Conservation (phyloP, 257 asterid genomes). For the Vinca minor region DNA sequence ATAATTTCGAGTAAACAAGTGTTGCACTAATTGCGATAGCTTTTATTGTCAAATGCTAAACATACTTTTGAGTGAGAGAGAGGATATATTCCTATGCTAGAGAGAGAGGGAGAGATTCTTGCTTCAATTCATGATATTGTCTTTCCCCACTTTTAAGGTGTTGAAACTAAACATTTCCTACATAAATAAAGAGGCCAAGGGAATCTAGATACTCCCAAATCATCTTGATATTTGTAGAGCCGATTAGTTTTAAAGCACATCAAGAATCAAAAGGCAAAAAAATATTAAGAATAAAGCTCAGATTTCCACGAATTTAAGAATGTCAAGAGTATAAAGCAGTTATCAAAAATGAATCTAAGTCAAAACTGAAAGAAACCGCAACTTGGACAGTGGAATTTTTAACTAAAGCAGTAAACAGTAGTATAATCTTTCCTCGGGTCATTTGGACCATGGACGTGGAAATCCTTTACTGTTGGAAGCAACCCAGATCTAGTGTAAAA, state of each 20-base stretch:
- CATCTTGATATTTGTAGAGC: neutral
- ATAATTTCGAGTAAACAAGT: too few species aligned
- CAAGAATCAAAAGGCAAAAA: neutral
- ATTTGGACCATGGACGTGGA: constrained; percentile 5
- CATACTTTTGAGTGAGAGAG: constrained; percentile 11
- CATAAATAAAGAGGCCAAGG: neutral
- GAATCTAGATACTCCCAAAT: neutral
- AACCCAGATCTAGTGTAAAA: too few species aligned
- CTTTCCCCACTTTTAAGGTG: constrained; percentile 12
- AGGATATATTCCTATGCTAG: too few species aligned
- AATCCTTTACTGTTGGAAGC: constrained; percentile 1
- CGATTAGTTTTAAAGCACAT: neutral
- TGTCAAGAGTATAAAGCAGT: constrained; percentile 2
- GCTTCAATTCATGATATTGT: constrained; percentile 9
- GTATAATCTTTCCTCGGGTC: neutral
- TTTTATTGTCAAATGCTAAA: too few species aligned
- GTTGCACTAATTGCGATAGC: too few species aligned
- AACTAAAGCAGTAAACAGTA: neutral
- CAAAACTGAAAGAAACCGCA: too few species aligned
- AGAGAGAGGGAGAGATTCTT: too few species aligned
- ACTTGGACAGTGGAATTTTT: too few species aligned
- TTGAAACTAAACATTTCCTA: constrained; percentile 15
- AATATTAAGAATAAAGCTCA: neutral
- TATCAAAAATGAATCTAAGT: neutral
- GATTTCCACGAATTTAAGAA: constrained; percentile 4